Conservation (phyloP, 164 flowering plant species). For the Vitis labrusca region DNA sequence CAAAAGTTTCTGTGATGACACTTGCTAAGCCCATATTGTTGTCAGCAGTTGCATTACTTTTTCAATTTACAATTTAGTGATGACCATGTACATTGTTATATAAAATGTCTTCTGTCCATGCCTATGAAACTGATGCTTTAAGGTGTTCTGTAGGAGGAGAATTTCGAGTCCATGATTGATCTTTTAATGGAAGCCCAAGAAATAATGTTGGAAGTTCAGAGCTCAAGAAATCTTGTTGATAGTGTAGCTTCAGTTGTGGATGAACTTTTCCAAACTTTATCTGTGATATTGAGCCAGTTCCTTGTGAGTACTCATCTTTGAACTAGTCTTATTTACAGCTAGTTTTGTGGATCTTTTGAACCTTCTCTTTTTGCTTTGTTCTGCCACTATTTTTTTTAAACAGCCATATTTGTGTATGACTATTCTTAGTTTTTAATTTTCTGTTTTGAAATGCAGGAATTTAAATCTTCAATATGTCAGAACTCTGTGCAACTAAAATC, state of each 20-base stretch:
- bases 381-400: background rate
- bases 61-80: background rate
- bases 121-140: slow-evolving; percentile 4
- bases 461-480: slow-evolving; percentile 36
- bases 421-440: background rate
- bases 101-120: slow-evolving; percentile 3
- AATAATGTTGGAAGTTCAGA: slow-evolving; percentile 49
- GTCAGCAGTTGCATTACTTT: background rate
- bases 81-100: background rate
- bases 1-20: background rate
- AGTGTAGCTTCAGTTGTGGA: slow-evolving; percentile 41
- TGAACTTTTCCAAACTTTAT: slow-evolving; percentile 50
- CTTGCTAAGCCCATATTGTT: background rate
- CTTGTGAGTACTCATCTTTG: slow-evolving; percentile 37
- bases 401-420: no score
- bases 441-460: slow-evolving; percentile 47
- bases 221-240: slow-evolving; percentile 32
- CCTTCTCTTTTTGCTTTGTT: background rate
- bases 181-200: slow-evolving; percentile 49
- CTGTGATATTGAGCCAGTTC: slow-evolving; percentile 29
- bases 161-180: slow-evolving; percentile 26
- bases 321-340: background rate
- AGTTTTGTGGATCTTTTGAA: background rate
- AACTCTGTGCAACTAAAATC: slow-evolving; percentile 35
- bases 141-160: slow-evolving; percentile 36